phyloP scores from a whole-genome alignment of 1,139 yeast genomes.

The Pichia sp. region DNA sequence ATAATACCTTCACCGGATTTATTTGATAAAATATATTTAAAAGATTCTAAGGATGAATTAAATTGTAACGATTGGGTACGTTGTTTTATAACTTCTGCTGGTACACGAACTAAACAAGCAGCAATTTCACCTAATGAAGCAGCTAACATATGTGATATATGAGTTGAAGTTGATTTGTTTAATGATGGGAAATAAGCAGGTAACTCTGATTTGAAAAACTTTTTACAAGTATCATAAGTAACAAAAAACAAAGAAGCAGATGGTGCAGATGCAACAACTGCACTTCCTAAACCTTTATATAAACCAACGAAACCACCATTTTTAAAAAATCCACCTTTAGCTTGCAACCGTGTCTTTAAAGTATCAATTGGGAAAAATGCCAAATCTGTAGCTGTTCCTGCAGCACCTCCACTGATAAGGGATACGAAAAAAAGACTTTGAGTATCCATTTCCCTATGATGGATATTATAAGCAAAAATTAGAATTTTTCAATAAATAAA shows the following conservation, averaged over 20 bases:
- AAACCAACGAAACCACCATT: slow-evolving; percentile 94
- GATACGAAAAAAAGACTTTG: slow-evolving; percentile 47
- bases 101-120: slow-evolving; percentile 91
- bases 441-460: slow-evolving; percentile 13
- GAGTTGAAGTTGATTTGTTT: slow-evolving; percentile 31
- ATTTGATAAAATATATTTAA: slow-evolving; percentile 53
- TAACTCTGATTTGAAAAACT: slow-evolving; percentile 43
- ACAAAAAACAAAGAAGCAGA: slow-evolving; percentile 84
- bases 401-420: slow-evolving; percentile 65
- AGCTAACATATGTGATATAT: slow-evolving; percentile 67
- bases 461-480: not conserved
- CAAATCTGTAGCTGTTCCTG: slow-evolving; percentile 92
- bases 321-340: slow-evolving; percentile 84
- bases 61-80: slow-evolving; percentile 76
- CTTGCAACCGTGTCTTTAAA: slow-evolving; percentile 86
- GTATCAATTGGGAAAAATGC: slow-evolving; percentile 97
- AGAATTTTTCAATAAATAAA: no score
- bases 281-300: slow-evolving; percentile 87
- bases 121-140: slow-evolving; percentile 89
- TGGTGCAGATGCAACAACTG: slow-evolving; percentile 94
- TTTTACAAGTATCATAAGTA: slow-evolving; percentile 77
- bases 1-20: slow-evolving; percentile 72
- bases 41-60: slow-evolving; percentile 57
- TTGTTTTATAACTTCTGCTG: slow-evolving; percentile 94
- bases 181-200: slow-evolving; percentile 19